phyloP scores from a whole-genome alignment of 306 rosid species.

The Prunus mongolica region DNA sequence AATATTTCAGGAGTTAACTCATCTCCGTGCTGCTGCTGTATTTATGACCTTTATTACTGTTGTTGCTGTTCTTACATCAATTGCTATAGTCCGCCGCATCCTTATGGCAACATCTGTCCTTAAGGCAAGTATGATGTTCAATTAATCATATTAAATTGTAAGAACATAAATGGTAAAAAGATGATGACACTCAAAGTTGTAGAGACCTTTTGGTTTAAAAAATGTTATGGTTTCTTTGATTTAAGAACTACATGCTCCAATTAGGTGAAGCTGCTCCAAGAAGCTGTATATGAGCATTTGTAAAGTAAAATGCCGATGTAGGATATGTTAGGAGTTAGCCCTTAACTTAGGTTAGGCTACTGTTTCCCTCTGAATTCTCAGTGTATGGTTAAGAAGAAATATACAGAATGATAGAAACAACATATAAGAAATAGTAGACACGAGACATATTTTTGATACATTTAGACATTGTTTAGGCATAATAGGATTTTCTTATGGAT shows the following conservation, averaged over 20 bases:
- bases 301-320: neutral
- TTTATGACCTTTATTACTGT: constrained; percentile 80
- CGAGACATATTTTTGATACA: neutral
- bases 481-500: neutral
- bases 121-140: constrained; percentile 57
- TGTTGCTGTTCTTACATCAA: constrained; percentile 80
- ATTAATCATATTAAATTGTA: neutral
- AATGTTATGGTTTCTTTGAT: neutral
- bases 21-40: constrained; percentile 71
- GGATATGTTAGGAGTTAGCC: neutral
- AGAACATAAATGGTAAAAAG: neutral
- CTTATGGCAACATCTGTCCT: constrained; percentile 99
- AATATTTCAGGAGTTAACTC: constrained; percentile 71
- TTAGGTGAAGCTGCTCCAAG: neutral
- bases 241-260: neutral
- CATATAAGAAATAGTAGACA: neutral
- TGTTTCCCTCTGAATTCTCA: neutral
- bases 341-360: neutral
- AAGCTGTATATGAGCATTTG: neutral
- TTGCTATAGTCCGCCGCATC: constrained; percentile 87
- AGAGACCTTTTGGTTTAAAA: neutral
- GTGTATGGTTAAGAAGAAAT: neutral
- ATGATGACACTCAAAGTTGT: neutral
- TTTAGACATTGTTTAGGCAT: neutral
- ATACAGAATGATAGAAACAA: neutral